Evolutionary conservation across 2,329 filamentous ascomycete species (phyloP).

Genomic region (Alternaria arbusti): DNA sequence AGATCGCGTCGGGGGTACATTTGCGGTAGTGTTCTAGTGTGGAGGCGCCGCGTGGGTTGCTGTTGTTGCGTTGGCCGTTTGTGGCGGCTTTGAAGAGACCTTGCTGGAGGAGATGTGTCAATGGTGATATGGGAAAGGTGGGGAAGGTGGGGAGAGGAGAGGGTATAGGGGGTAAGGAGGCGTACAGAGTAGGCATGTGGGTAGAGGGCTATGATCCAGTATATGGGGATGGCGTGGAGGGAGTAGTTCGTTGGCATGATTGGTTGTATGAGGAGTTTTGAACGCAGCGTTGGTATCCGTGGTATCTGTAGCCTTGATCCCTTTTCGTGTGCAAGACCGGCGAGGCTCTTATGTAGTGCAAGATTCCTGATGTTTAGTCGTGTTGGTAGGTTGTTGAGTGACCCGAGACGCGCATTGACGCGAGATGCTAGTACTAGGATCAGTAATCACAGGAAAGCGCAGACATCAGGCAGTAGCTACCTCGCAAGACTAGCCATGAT

Average conservation of each 20-base stretch:
- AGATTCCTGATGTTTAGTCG: background rate
- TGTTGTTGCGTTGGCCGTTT: background rate
- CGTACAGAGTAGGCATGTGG: background rate
- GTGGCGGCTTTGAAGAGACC: background rate
- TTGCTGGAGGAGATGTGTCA: background rate
- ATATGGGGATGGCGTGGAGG: background rate
- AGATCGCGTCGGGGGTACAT: background rate
- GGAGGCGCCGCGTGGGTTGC: background rate
- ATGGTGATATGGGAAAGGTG: background rate
- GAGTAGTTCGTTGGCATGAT: background rate
- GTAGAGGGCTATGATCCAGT: background rate
- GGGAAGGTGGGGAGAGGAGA: no score
- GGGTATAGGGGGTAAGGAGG: no score
- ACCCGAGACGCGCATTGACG: background rate
- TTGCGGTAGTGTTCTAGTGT: background rate
- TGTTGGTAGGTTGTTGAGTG: background rate
- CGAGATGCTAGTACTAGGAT: background rate
- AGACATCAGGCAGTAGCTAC: fast-evolving
- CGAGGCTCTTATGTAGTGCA: background rate
- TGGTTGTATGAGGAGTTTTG: no score
- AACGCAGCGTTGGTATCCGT: no score
- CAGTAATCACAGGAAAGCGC: background rate
- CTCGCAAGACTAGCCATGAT: background rate
- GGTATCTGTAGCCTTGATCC: no score
- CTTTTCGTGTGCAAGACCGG: no score